Evolutionary conservation across 768 basidiomycete species (phyloP).

Genomic region (Suillus subaureus): DNA sequence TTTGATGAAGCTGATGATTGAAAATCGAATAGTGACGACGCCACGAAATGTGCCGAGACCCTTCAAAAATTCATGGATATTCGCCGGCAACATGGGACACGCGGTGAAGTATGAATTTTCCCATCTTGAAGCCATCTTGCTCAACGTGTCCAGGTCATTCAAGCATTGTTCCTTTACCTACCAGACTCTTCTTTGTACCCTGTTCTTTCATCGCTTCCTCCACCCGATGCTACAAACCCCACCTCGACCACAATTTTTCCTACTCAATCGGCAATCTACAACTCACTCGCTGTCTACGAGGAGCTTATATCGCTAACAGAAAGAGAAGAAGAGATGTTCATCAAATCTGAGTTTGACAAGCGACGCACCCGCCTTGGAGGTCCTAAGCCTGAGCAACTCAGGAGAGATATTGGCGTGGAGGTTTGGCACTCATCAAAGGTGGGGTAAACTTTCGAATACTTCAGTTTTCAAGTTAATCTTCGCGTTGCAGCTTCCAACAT

Average conservation of each 20-base stretch:
- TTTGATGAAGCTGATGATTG: conserved; percentile 4
- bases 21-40: conserved; percentile 59
- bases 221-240: conserved; percentile 78
- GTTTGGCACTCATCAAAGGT: conserved; percentile 66
- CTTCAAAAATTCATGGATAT: conserved; percentile 76
- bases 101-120: conserved; percentile 49
- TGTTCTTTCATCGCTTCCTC: conserved; percentile 65
- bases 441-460: conserved; percentile 12
- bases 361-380: conserved; percentile 79
- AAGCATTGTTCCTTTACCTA: conserved; percentile 68
- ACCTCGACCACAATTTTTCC: conserved; percentile 56
- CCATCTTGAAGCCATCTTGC: neutral
- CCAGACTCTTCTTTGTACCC: conserved; percentile 69
- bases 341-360: conserved; percentile 73
- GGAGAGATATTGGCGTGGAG: conserved; percentile 67
- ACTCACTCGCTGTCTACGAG: conserved; percentile 70
- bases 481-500: conserved; percentile 56
- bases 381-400: conserved; percentile 56
- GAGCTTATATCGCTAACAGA: conserved; percentile 72
- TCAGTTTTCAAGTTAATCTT: conserved; percentile 7
- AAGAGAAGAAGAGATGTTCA: conserved; percentile 54
- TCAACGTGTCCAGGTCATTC: conserved; percentile 53
- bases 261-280: conserved; percentile 64
- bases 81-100: conserved; percentile 60
- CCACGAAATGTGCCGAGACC: conserved; percentile 75